Percentiles rank a stretch among this genome's conserved stretches.
Conservation (phyloP, 148 eudicot genomes). For the Chenopodium suecicum region DNA sequence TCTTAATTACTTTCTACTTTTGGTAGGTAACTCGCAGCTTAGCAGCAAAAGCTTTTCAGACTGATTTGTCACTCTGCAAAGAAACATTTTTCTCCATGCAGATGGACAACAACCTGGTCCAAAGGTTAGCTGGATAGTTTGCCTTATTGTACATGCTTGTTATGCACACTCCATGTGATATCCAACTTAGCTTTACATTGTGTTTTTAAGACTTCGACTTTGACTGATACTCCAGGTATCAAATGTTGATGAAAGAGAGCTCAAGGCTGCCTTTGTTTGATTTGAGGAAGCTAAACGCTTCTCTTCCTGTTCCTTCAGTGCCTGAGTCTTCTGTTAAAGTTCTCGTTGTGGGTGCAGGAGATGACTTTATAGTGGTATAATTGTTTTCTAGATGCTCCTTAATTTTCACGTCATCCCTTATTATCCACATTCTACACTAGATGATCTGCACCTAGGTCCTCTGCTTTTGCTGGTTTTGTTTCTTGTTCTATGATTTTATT, state of each 20-base stretch:
- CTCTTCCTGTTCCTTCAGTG: slow-evolving; percentile 79
- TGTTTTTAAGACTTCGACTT: background rate
- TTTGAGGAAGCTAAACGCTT: slow-evolving; percentile 85
- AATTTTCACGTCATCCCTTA: background rate
- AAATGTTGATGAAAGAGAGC: slow-evolving; percentile 84
- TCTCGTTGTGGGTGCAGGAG: slow-evolving; percentile 72
- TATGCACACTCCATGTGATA: too few relatives aligned
- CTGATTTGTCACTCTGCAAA: slow-evolving; percentile 72
- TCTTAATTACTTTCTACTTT: background rate
- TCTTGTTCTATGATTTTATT: background rate
- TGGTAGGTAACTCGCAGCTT: slow-evolving; percentile 84
- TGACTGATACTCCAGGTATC: slow-evolving; percentile 49
- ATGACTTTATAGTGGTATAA: slow-evolving; percentile 87
- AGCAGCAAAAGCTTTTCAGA: slow-evolving; percentile 96
- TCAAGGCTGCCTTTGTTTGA: slow-evolving; percentile 93
- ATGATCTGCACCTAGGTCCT: too few relatives aligned
- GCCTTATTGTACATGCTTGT: background rate
- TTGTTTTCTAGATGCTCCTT: background rate
- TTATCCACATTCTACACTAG: background rate
- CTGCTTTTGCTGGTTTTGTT: background rate
- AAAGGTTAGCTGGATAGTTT: slow-evolving; percentile 36
- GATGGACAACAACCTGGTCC: slow-evolving; percentile 69
- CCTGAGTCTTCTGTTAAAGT: slow-evolving; percentile 52
- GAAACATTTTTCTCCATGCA: slow-evolving; percentile 87
- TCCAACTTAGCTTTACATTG: background rate